A percentile compares a stretch with the other conserved stretches of the same genome.
Evolutionary conservation across 805 yeast genomes (phyloP).

Genomic region (Yamadazyma philogaea): DNA sequence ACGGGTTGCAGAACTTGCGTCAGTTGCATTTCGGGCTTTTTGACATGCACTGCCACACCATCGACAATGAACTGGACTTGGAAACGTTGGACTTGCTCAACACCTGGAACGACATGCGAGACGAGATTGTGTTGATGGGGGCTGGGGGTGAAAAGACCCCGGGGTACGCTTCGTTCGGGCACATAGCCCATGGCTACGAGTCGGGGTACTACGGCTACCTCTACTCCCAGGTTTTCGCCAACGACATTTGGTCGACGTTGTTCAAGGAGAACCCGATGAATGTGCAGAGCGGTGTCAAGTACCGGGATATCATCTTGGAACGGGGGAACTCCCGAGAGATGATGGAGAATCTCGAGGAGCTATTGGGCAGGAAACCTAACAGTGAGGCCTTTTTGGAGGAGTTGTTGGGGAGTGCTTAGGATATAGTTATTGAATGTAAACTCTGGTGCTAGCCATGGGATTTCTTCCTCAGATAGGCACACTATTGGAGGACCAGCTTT

Average conservation of each 20-base stretch:
- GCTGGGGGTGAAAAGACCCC: slow-evolving; percentile 47
- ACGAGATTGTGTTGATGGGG: slow-evolving; percentile 56
- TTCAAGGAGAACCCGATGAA: slow-evolving; percentile 70
- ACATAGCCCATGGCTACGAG: slow-evolving; percentile 78
- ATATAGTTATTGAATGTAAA: neutral
- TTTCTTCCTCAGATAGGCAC: no score
- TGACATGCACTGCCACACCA: slow-evolving; percentile 68
- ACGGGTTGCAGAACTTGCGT: slow-evolving; percentile 66
- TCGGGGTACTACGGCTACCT: slow-evolving; percentile 84
- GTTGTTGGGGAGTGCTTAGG: slow-evolving; percentile 28
- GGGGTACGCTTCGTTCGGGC: slow-evolving; percentile 78
- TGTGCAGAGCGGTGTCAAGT: slow-evolving; percentile 55
- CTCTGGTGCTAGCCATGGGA: no score
- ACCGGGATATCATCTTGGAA: slow-evolving; percentile 65
- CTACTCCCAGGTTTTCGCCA: slow-evolving; percentile 83
- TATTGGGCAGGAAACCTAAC: slow-evolving; percentile 75
- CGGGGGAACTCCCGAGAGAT: slow-evolving; percentile 76
- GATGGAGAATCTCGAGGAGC: slow-evolving; percentile 57
- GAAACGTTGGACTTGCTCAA: slow-evolving; percentile 45
- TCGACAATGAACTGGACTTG: slow-evolving; percentile 34
- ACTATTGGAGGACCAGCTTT: no score
- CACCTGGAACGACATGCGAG: slow-evolving; percentile 65
- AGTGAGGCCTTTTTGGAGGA: slow-evolving; percentile 71
- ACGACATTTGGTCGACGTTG: slow-evolving; percentile 72
- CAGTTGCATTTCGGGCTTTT: slow-evolving; percentile 78